A percentile compares a stretch with the other conserved stretches of the same genome.
phyloP scores from a whole-genome alignment of 305 asterid species.

The Nicotiana rustica region DNA sequence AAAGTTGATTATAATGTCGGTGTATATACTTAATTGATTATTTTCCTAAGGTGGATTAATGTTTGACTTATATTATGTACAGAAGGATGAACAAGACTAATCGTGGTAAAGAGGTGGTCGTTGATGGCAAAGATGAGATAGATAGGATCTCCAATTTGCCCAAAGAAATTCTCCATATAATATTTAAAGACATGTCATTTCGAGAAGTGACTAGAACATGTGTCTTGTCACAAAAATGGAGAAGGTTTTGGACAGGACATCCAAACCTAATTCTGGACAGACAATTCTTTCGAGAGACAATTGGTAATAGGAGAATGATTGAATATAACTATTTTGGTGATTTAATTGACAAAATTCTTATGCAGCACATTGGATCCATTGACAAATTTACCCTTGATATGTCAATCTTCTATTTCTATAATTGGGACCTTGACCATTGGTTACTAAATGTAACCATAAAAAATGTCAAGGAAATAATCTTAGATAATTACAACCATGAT shows the following conservation, averaged over 20 bases:
- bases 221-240: constrained; percentile 35
- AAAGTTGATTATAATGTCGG: too few species aligned
- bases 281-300: neutral
- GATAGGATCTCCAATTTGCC: constrained; percentile 14
- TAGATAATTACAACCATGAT: neutral
- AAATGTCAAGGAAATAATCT: constrained; percentile 3
- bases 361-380: constrained; percentile 28
- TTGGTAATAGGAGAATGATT: too few species aligned
- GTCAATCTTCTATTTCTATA: neutral
- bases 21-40: too few species aligned
- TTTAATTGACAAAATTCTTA: constrained; percentile 20
- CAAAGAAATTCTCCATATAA: neutral
- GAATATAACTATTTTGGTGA: neutral
- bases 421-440: constrained; percentile 33
- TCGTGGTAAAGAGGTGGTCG: neutral
- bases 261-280: constrained; percentile 14
- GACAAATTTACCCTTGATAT: constrained; percentile 1
- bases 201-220: constrained; percentile 7
- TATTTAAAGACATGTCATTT: constrained; percentile 23
- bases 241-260: neutral
- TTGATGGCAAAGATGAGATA: neutral
- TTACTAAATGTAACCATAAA: constrained; percentile 28
- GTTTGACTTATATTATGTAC: neutral
- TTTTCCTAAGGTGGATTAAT: neutral
- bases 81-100: neutral